Evolutionary conservation across 768 basidiomycete genomes (phyloP).

Genomic region (Amanita jacksonii): DNA sequence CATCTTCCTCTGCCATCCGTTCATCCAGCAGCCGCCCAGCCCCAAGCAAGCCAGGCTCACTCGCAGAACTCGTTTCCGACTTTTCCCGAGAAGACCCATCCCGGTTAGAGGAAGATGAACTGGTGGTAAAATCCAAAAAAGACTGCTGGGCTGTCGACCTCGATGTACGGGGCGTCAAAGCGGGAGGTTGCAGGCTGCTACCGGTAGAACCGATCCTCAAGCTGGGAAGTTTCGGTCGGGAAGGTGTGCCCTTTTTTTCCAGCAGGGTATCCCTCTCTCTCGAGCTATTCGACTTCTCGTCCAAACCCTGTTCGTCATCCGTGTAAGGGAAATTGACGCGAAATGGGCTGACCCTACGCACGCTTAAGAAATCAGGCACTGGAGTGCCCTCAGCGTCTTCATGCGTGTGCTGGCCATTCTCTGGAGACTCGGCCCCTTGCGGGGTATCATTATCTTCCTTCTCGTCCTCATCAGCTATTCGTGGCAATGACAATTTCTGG

Average conservation of each 20-base stretch:
- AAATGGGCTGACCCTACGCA: slow-evolving; percentile 38
- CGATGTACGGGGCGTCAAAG: slow-evolving; percentile 9
- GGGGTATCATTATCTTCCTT: too few relatives aligned
- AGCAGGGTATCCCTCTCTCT: too few relatives aligned
- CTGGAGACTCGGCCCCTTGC: too few relatives aligned
- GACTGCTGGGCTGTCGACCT: slow-evolving; percentile 19
- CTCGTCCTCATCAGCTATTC: too few relatives aligned
- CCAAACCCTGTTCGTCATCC: slow-evolving; percentile 12
- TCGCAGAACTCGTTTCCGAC: not conserved
- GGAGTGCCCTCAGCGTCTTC: not conserved
- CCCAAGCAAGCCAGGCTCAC: too few relatives aligned
- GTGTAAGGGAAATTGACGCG: slow-evolving; percentile 26
- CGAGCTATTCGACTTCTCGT: too few relatives aligned
- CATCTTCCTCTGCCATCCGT: not conserved
- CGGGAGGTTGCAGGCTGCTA: not conserved
- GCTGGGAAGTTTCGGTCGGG: not conserved
- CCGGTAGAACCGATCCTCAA: not conserved
- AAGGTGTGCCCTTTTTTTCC: not conserved
- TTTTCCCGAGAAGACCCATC: not conserved
- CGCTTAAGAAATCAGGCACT: slow-evolving; percentile 20
- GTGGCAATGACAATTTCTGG: not conserved
- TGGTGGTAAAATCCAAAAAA: slow-evolving; percentile 4
- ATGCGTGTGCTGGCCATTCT: not conserved
- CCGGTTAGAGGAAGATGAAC: not conserved
- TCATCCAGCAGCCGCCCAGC: not conserved